Base-by-base conservation (phyloP, 805 yeast genomes). In the Ogataea pignaliae region DNA sequence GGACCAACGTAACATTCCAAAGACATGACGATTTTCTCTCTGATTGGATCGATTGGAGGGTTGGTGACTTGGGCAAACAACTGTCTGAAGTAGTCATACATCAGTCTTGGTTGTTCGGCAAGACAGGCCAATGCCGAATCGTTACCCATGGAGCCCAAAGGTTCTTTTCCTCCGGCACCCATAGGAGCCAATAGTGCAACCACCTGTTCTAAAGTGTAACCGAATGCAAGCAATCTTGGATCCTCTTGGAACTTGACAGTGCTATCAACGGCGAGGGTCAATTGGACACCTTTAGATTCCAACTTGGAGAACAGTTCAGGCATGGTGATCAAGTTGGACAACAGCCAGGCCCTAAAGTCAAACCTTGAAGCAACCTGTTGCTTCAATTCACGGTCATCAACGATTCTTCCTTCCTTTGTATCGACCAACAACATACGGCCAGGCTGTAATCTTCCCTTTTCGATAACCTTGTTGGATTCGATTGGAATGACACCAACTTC, bases 91-190 rank as follows among this genome's bases (percentile, higher is more conserved):
- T 91, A 91, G 60, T 93, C 99, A 65, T 86, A 91, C 51, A 88
- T 72, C 50, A 93, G 70, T 54, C 83, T 84, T 36, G 99, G 98
- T 68, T 89, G 95, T 62, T 87, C 91, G 33, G 96, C 84, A 55
- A 91, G 71, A 69, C 99, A 93, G 0, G 98, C 98, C 52, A 91
- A 73, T 11, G 98, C 95, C 41, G 93, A 81, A 63, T 91, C 99
- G 62, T 91, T 91, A 74, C 99, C 99, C 99, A 91, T 91, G 15
- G 97, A 90, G 14, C 99, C 98, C 42, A 91, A 75, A 11, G 97
- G 89, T 70, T 91, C 99, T 63, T 90, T 91, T 48, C 91, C 96
- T 54, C 80, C 84, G 34, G 75, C 60, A 35, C 95, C 97, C 99
- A 91, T 93, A 50, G 98, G 98, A 8, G 85, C 93, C 55, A 91